phyloP scores from a whole-genome alignment of 306 rosid species.

The Benincasa hispida region DNA sequence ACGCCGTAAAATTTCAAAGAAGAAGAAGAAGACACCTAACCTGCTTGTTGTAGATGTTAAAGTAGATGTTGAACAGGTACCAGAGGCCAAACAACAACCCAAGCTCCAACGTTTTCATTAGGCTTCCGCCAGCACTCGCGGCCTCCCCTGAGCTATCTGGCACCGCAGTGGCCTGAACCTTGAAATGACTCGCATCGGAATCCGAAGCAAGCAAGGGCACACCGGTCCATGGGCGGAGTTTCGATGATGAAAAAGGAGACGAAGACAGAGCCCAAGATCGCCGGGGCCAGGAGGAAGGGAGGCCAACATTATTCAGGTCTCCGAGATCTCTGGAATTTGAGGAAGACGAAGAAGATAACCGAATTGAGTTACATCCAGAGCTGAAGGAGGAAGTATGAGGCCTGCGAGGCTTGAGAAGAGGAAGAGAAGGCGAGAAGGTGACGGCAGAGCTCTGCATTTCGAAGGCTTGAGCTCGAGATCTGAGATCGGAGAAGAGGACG shows the following conservation, averaged over 20 bases:
- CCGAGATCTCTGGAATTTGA: constrained; percentile 13
- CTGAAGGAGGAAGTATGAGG: neutral
- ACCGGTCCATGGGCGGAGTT: constrained; percentile 36
- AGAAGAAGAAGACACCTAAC: constrained; percentile 14
- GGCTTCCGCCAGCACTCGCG: constrained; percentile 8
- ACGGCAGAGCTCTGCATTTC: constrained; percentile 14
- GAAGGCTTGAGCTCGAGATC: constrained; percentile 4
- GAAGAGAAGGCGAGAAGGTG: neutral
- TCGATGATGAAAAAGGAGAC: constrained; percentile 29
- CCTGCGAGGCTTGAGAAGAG: constrained; percentile 9
- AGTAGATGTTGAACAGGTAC: constrained; percentile 79
- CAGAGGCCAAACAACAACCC: constrained; percentile 66
- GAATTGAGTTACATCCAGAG: neutral
- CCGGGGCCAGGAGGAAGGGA: constrained; percentile 23
- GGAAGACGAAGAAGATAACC: constrained; percentile 8
- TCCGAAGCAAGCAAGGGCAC: constrained; percentile 15
- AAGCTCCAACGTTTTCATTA: constrained; percentile 40
- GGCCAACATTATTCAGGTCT: constrained; percentile 12
- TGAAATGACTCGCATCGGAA: constrained; percentile 15
- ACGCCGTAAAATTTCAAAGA: neutral
- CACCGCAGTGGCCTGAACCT: constrained; percentile 39
- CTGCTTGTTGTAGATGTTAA: constrained; percentile 93
- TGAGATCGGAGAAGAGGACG: neutral
- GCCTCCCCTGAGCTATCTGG: constrained; percentile 38
- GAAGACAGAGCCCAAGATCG: constrained; percentile 53